These are phyloP conservation scores for Debaryomycetaceae sp. DNA, from an alignment of 1,139 yeast genomes.

Conservation along the genomic window DNA sequence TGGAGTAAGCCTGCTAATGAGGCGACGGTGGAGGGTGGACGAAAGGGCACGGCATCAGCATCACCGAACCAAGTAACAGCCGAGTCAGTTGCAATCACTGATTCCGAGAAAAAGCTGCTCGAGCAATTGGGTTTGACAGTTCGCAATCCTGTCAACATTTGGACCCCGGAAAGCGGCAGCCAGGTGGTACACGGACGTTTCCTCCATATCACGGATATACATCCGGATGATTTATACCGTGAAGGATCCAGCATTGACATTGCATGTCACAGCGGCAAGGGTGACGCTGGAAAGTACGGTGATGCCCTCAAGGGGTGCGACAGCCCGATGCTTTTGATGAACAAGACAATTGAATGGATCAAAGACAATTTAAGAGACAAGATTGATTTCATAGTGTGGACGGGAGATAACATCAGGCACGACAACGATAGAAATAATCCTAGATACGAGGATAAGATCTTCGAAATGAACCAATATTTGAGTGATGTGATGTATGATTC, in stretches of 20 bases:
- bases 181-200: constrained; percentile 61
- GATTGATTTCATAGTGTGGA: constrained; percentile 84
- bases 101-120: neutral
- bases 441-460: constrained; percentile 66
- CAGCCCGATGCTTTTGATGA: constrained; percentile 59
- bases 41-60: too few species aligned
- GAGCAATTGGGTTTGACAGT: constrained; percentile 28
- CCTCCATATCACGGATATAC: constrained; percentile 80
- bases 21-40: too few species aligned
- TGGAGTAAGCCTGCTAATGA: too few species aligned
- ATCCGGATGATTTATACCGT: constrained; percentile 73
- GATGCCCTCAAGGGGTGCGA: constrained; percentile 75
- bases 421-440: constrained; percentile 75
- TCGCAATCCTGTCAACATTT: constrained; percentile 26
- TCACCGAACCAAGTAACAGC: neutral
- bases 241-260: constrained; percentile 47
- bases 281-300: constrained; percentile 65
- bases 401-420: constrained; percentile 85
- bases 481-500: constrained; percentile 48
- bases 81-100: neutral
- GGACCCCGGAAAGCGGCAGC: constrained; percentile 21
- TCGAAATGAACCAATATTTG: constrained; percentile 64
- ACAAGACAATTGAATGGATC: constrained; percentile 67
- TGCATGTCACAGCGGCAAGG: constrained; percentile 58
- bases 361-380: constrained; percentile 60